Evolutionary conservation across 768 basidiomycete species (phyloP), one percentile per base, ranked within the genome.

Genomic region (Tylopilus sp.): DNA sequence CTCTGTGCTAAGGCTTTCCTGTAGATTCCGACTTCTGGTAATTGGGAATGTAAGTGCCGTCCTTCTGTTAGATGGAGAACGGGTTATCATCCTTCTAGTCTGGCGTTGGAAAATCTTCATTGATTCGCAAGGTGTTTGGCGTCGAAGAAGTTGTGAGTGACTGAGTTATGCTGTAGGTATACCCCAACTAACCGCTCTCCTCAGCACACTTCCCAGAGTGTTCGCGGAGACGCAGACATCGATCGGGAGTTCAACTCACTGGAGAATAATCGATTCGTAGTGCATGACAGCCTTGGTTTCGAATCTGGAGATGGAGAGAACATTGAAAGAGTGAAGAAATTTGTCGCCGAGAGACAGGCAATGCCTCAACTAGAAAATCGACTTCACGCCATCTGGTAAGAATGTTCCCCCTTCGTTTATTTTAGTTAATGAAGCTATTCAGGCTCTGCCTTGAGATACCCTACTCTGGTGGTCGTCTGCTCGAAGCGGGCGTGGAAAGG

Each of bases 401-500:
- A 35, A 18, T 1, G 8, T 22, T 7, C 18, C 2, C 7, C 26
- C 6, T 9, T 36, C 12, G 1, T 8, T 31, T 17, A 3, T n/a
- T 20, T 1, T 22, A 1, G n/a, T 33, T 47, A 13, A 59, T 3
- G 11, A 25, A 40, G 18, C 11, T 1, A 15, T 36, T 6, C 35
- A 58, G 57, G 57, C 57, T 58, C 31, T 58, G 57, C 15, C 48
- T 58, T 8, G 57, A 60, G 17, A 42, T 48, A 40, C 58, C 58
- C 12, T 48, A 45, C 11, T 39, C 48, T 7, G 57, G 57, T 8
- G 57, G 53, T 22, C 53, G 53, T 48, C 42, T 60, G 22, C 52
- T 60, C 8, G 58, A 60, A 17, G 30, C 33, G 17, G 57, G 57
- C 2, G 43, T 55, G 25, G 58, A 56, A 33, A 35, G 10, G 11